Conservation (phyloP, 192 early-diverging fungal genomes). For the Umbelopsis ramanniana region DNA sequence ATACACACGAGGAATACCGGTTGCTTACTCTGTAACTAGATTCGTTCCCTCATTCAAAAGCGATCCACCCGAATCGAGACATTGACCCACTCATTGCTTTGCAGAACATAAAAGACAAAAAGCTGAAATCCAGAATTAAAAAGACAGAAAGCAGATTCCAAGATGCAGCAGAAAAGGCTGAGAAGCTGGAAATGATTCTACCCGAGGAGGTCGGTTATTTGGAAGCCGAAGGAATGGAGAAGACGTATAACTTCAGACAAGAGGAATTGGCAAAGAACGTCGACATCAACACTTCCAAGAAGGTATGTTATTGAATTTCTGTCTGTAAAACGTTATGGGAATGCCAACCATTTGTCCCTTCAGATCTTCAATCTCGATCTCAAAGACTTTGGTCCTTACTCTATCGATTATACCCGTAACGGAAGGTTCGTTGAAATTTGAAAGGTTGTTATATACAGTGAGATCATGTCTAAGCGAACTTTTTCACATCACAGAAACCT, state of each 20-base stretch:
- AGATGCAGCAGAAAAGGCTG: slow-evolving; percentile 74
- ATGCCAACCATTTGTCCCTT: slow-evolving; percentile 28
- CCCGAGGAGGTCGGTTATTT: slow-evolving; percentile 79
- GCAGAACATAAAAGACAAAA: slow-evolving; percentile 69
- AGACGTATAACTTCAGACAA: slow-evolving; percentile 87
- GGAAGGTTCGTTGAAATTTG: slow-evolving; percentile 47
- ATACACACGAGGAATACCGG: not conserved
- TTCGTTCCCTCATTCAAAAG: not conserved
- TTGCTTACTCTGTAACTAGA: not conserved
- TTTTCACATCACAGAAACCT: slow-evolving; percentile 42
- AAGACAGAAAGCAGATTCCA: slow-evolving; percentile 62
- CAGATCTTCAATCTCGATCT: slow-evolving; percentile 82
- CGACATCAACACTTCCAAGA: slow-evolving; percentile 73
- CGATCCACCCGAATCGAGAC: not conserved
- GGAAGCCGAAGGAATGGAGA: slow-evolving; percentile 89
- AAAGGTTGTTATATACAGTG: not conserved
- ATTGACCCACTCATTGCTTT: slow-evolving; percentile 4
- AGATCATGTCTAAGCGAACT: slow-evolving; percentile 8
- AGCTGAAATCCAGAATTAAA: slow-evolving; percentile 67
- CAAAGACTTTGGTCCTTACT: slow-evolving; percentile 83
- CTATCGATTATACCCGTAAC: slow-evolving; percentile 89
- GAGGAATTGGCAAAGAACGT: slow-evolving; percentile 64
- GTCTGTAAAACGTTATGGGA: not conserved
- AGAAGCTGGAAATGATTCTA: slow-evolving; percentile 77
- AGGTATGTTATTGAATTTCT: slow-evolving; percentile 41